Evolutionary conservation across 2,329 filamentous ascomycete genomes (phyloP).

Genomic region (Ambrosiella beaveri): DNA sequence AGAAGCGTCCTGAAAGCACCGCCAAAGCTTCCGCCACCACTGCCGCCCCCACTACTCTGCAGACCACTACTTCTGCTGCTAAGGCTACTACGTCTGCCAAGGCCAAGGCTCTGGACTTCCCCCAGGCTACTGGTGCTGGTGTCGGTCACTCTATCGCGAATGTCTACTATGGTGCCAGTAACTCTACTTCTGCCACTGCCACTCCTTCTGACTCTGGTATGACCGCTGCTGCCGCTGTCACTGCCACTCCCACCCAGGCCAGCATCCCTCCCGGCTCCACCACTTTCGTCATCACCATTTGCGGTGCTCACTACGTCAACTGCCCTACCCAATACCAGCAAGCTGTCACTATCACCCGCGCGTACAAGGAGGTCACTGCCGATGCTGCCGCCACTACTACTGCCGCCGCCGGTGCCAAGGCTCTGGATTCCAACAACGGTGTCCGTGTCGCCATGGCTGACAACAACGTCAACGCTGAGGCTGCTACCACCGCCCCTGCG

Average conservation of each 20-base stretch:
- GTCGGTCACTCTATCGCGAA: background rate
- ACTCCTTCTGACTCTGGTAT: background rate
- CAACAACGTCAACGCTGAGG: background rate
- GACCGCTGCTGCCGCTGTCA: background rate
- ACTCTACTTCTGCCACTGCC: background rate
- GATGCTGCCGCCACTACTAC: background rate
- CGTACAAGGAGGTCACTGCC: background rate
- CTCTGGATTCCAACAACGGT: background rate
- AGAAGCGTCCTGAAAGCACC: slow-evolving; percentile 2
- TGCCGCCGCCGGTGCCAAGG: background rate
- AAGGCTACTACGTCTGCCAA: slow-evolving; percentile 1
- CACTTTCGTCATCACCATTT: slow-evolving; percentile 21
- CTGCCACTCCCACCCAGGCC: slow-evolving; percentile 8
- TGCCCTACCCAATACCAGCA: slow-evolving; percentile 23
- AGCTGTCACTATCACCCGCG: slow-evolving; percentile 17
- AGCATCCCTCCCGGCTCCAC: slow-evolving; percentile 17
- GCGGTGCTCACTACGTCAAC: slow-evolving; percentile 23
- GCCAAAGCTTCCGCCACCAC: background rate
- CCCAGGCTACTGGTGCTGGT: background rate
- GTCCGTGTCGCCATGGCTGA: background rate
- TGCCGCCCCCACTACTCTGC: background rate
- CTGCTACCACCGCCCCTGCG: background rate
- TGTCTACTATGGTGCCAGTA: background rate
- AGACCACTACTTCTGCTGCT: background rate
- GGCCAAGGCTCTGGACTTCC: background rate